Base-by-base conservation (phyloP, 2,329 filamentous ascomycete genomes). In the Tolypocladium nubicola region DNA sequence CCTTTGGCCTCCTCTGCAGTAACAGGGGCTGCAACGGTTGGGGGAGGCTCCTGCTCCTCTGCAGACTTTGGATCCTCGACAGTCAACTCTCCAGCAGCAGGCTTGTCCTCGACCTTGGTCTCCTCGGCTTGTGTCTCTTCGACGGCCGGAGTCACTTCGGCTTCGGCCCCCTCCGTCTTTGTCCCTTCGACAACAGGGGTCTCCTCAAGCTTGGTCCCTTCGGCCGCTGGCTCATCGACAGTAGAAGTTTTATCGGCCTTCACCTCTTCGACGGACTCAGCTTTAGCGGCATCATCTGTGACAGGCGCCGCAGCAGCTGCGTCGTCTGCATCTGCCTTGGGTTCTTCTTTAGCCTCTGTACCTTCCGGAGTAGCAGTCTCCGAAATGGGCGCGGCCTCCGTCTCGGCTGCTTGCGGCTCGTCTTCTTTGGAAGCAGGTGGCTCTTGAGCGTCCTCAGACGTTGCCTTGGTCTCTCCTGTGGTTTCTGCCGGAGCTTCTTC, bases 141-240 rank as follows among this genome's bases (percentile, higher is more conserved):
- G 30, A 33, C 8, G 9, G 30, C 30, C 7, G 30, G 30, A 33
- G 30, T 33, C 30, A 33, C 30, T 33, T 9, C 30, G 8, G 30
- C 7, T 33, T 33, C 30, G 37, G 56, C 30, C n/a, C 54, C 40
- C 11, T 54, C 35, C 23, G 30, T 33, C 30, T 54, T 56, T 53
- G 53, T 38, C 16, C 7, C 43, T 19, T 56, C 53, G 16, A 33
- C 54, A 14, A n/a, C 35, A 21, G 16, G 4, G 4, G 43, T 13
- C 26, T 50, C 37, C 39, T 59, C 41, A 43, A 57, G 35, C 13
- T 49, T 57, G 4, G 53, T 14, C 45, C 53, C 53, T 49, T 61
- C 52, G 39, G 52, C 41, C 33, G 56, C 43, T 8, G 54, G 11
- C 30, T 52, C 56, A 38, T 60, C 54, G 23, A 58, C 55, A 39